Evolutionary conservation across 148 eudicot species (phyloP).

Genomic region (Chenopodium album): DNA sequence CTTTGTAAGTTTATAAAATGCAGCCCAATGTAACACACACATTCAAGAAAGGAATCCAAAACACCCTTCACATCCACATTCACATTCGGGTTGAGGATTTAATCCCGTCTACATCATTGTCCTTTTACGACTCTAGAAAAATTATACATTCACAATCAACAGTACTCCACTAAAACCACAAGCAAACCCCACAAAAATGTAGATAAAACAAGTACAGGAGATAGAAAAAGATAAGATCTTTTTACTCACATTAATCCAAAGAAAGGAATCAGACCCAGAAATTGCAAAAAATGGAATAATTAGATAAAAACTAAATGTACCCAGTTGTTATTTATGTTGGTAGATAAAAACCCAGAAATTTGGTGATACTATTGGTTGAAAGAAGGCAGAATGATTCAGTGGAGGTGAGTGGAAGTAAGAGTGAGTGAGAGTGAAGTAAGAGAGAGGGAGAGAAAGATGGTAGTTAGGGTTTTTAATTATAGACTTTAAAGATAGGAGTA

Average conservation of each 20-base stretch:
- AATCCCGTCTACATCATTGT: too few relatives aligned
- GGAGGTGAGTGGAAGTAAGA: conserved; percentile 22
- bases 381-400: conserved; percentile 3
- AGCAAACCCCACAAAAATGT: not conserved
- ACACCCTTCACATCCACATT: not conserved
- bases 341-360: conserved; percentile 20
- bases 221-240: conserved; percentile 45
- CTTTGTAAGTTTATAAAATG: conserved; percentile 7
- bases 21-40: conserved; percentile 20
- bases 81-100: not conserved
- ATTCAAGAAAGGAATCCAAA: conserved; percentile 45
- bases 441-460: conserved; percentile 35
- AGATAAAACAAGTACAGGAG: conserved; percentile 16
- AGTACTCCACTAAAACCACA: conserved; percentile 10
- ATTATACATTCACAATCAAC: not conserved
- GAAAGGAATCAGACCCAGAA: conserved; percentile 44
- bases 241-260: conserved; percentile 42
- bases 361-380: not conserved
- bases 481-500: conserved; percentile 23
- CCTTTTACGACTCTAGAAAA: too few relatives aligned
- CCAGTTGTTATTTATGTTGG: conserved; percentile 3
- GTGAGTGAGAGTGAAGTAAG: conserved; percentile 32
- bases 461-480: conserved; percentile 40
- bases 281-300: not conserved
- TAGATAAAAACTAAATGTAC: conserved; percentile 6